Base-by-base conservation (phyloP, 2,329 filamentous ascomycete species). In the Corynespora cassiicola region DNA sequence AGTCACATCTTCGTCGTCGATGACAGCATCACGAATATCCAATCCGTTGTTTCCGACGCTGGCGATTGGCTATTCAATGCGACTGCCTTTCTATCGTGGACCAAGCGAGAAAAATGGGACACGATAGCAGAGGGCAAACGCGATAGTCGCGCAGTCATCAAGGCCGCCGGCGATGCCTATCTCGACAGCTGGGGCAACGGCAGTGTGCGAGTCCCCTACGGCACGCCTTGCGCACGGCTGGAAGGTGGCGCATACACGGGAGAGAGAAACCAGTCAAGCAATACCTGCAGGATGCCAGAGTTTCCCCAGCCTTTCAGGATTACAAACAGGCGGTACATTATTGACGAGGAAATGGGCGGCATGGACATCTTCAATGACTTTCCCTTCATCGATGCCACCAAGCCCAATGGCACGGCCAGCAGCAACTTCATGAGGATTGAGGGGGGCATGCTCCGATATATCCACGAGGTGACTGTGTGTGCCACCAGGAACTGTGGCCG, bases 161-260 rank as follows among this genome's bases (percentile, higher is more conserved):
- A 47, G 28, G 50, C 51, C 4, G 56, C 54, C 4, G 56, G 47
- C 9, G 55, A 61, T 21, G 48, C 47, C 18, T 61, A 61, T 26
- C 49, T 57, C 20, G 54, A 58, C 23, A 53, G 46, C 35, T 61
- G 53, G 53, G 39, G 36, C 8, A 38, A 61, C 23, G 49, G 49
- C 7, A 50, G 29, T n/a, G 48, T 59, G 15, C 39, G 33, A 6
- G 57, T 53, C 3, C 57, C 57, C 5, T 61, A 57, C 26, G 57
- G 57, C n/a, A 52, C 47, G 9, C 52, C 57, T 3, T 61, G 57
- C 36, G 52, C 53, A 2, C 45, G 57, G 11, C 50, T 61, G 32
- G 57, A 61, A 31, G 57, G 57, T n/a, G 55, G 57, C 9, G 27
- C 31, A 12, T 61, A 61, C 28, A 61, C 58, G 6, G 54, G 49